Evolutionary conservation across 208 protist genomes (phyloP), one percentile per base, ranked within the genome.

Genomic region (Trypanosoma boissoni): DNA sequence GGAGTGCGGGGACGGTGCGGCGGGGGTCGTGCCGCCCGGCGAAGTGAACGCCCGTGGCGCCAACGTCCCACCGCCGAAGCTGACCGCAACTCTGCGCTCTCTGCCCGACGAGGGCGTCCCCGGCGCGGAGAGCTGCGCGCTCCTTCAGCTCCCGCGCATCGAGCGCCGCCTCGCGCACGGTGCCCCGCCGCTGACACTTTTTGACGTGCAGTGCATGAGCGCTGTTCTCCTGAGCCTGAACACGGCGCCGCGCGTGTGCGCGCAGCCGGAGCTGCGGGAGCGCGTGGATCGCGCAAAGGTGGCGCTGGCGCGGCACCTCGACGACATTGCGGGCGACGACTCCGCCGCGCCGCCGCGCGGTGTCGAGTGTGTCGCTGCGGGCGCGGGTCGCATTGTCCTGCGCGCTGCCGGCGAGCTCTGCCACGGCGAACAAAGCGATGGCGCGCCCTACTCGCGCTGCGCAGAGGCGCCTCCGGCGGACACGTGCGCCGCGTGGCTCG

Each of bases 131-230:
- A 55, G 50, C 28, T 64, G 56, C 54, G 69, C 62, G 39, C 37
- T 79, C 3, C 10, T 58, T 37, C 59, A 78, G 31, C 57, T 83
- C 14, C 68, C 67, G 18, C 48, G 49, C n/a, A 76, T 83, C 45
- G 68, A 79, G 48, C 54, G 58, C 23, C 29, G 54, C 31, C 18
- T 72, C 10, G 31, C 54, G 14, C 45, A 27, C 6, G 63, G 54
- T 0, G 56, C 58, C 9, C 51, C 50, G 14, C 16, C 46, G 20
- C 65, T 51, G 24, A 76, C 54, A 24, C 64, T 79, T 18, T 71
- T 68, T 55, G 76, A 83, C 51, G 64, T 83, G 23, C 68, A 76
- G 52, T 59, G 42, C 42, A 68, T 83, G 46, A 76, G 72, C 56
- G 76, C 72, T 46, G 44, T 78, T 7, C 68, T 83, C n/a, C 44